Evolutionary conservation across 106 monocot species (phyloP), one percentile per base, ranked within the genome.

Genomic region (Ottelia alismoides): DNA sequence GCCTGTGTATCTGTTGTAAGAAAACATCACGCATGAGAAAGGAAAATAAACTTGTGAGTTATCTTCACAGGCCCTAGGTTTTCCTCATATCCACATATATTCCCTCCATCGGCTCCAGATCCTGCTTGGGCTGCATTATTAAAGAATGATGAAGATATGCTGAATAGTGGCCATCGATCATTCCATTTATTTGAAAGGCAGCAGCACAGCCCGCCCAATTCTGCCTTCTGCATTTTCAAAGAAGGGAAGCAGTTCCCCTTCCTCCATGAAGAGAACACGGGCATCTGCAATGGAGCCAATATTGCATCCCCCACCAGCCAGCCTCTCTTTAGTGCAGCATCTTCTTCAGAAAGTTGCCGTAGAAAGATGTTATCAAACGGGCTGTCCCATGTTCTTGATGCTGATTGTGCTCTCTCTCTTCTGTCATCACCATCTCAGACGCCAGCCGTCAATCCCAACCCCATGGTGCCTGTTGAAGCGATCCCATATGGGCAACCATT

Each of bases 381-480:
- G 25, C n/a, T 78, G 56, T 35, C 66, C 14, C 70, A 47, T 22
- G 76, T 76, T 43, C 58, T 77, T n/a, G 71, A 70, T 43, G 78
- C 82, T 22, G 76, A 80, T 54, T 72, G 83, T 89, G 83, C 83
- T 83, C 89, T 83, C 89, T 89, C 89, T 89, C 89, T 83, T 89
- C 89, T 89, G 89, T 89, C 89, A 88, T 70, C 76, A 1, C 65
- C 84, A 26, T 30, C 62, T 27, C 65, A 62, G 61, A 61, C 65
- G 11, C 63, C 71, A 23, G 52, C 47, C n/a, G 70, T 78, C 46
- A 62, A 61, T 51, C 28, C 40, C 29, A 22, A 66, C 23, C 59
- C 61, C 28, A 58, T 70, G 10, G 70, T 53, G 30, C 70, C 54
- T 2, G 27, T 62, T 20, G 62, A 69, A 28, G 52, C 50, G 30